Evolutionary conservation across 495 filamentous ascomycete genomes (phyloP), one percentile per base, ranked within the genome.

Genomic region (Elaphomyces granulatus): DNA sequence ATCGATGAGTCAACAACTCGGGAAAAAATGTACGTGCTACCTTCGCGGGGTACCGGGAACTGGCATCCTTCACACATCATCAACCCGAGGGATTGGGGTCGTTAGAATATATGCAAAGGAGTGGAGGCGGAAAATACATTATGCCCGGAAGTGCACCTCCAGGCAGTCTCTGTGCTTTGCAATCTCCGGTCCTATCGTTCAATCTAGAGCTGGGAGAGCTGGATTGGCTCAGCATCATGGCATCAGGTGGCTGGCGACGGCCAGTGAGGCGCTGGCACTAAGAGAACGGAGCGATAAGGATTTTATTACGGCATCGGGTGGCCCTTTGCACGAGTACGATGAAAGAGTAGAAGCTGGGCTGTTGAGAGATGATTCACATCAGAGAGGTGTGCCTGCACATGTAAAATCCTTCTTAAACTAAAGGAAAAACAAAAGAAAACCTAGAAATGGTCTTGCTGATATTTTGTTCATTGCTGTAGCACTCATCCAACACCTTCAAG

Each of bases 321-420:
- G 88, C 1, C 90, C 90, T 1, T 60, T 95, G 47, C 69, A 74
- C 34, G 90, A 95, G 58, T 98, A 98, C 54, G 80, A 95, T 49
- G 60, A 64, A 20, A 73, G 88, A 32, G 86, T 98, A 10, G 62
- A 70, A 31, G 58, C 64, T 36, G 83, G 83, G 12, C 57, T 74
- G 42, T 56, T 98, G 36, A 68, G 79, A 38, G 83, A 96, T 57
- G 90, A 98, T 52, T 72, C 83, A 36, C 84, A 95, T 50, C 90
- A 98, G 54, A 66, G 92, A 68, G 83, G 83, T 85, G 58, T 49
- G 68, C 45, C 21, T 16, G 20, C 20, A 16, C 16, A n/a, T n/a
- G 20, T 36, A 3, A 16, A 21, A 20, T 38, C 9, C n/a, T 36
- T 34, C n/a, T n/a, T n/a, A n/a, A n/a, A n/a, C n/a, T n/a, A n/a